Percentiles rank a stretch among this genome's conserved stretches.
Conservation (phyloP, 805 yeast genomes). For the Grigorovia transvaalensis region DNA sequence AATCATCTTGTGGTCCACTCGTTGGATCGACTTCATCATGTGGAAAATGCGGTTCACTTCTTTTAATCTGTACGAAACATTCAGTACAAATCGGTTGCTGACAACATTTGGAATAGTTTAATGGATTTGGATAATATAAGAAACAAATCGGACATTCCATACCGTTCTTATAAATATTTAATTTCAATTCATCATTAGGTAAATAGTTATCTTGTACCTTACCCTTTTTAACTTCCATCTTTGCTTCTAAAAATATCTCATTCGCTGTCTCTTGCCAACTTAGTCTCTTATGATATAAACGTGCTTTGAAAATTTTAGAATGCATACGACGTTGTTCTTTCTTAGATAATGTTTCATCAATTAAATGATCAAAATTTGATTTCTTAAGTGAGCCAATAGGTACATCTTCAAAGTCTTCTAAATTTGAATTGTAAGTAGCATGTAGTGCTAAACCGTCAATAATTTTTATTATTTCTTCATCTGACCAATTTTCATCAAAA, state of each 20-base stretch:
- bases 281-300: conserved; percentile 32
- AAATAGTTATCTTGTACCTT: conserved; percentile 31
- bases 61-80: conserved; percentile 78
- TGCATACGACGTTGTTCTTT: conserved; percentile 24
- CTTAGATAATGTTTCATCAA: conserved; percentile 21
- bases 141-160: conserved; percentile 94
- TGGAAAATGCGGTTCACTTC: conserved; percentile 86
- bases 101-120: conserved; percentile 77
- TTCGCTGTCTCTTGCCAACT: conserved; percentile 50
- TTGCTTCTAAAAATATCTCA: conserved; percentile 45
- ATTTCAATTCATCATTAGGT: conserved; percentile 34
- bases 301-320: conserved; percentile 25
- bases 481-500: conserved; percentile 60
- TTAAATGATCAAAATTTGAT: conserved; percentile 21
- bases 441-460: conserved; percentile 47
- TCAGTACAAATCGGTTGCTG: conserved; percentile 79
- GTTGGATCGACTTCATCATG: conserved; percentile 44
- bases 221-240: conserved; percentile 31
- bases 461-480: conserved; percentile 48
- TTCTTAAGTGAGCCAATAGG: conserved; percentile 23
- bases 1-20: conserved; percentile 19
- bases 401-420: conserved; percentile 28
- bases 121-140: conserved; percentile 33
- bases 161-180: conserved; percentile 54
- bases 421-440: conserved; percentile 34